These are phyloP conservation scores for Nevesoporus exiguus DNA, from an alignment of 768 basidiomycete species.

Conservation along the genomic window DNA sequence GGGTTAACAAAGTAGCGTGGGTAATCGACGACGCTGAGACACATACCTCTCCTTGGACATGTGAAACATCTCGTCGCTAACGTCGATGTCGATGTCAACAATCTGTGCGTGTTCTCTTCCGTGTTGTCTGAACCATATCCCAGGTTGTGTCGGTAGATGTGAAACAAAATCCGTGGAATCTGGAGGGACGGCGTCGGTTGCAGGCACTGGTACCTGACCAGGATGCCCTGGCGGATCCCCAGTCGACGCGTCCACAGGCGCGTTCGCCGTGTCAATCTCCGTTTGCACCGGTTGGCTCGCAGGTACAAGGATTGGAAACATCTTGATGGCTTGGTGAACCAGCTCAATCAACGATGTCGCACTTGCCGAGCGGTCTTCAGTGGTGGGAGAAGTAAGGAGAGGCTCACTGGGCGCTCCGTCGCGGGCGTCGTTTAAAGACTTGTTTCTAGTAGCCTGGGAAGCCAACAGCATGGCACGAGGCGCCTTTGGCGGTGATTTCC, in stretches of 20 bases:
- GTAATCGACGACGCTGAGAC: neutral
- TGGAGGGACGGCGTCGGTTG: neutral
- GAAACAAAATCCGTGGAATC: constrained; percentile 8
- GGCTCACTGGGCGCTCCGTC: neutral
- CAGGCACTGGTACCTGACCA: neutral
- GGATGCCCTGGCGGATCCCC: neutral
- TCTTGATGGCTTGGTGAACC: neutral
- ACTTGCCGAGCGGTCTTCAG: neutral
- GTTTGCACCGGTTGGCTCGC: neutral
- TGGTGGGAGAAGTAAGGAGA: constrained; percentile 5
- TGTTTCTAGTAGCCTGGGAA: neutral
- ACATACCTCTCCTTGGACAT: constrained; percentile 16
- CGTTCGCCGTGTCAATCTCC: neutral
- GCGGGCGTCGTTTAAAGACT: neutral
- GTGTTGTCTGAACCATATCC: constrained; percentile 26
- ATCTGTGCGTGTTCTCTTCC: constrained; percentile 21
- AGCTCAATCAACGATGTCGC: constrained; percentile 2
- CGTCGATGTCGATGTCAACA: constrained; percentile 20
- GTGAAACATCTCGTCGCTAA: constrained; percentile 24
- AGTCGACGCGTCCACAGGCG: neutral
- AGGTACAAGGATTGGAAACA: constrained; percentile 5
- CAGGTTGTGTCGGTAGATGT: constrained; percentile 18
- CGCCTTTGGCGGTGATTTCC: constrained; percentile 16
- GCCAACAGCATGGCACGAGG: constrained; percentile 21
- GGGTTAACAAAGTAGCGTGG: neutral